These are phyloP conservation scores for Ganoderma meredithae DNA, from an alignment of 1,284 basidiomycete genomes.

Conservation along the genomic window DNA sequence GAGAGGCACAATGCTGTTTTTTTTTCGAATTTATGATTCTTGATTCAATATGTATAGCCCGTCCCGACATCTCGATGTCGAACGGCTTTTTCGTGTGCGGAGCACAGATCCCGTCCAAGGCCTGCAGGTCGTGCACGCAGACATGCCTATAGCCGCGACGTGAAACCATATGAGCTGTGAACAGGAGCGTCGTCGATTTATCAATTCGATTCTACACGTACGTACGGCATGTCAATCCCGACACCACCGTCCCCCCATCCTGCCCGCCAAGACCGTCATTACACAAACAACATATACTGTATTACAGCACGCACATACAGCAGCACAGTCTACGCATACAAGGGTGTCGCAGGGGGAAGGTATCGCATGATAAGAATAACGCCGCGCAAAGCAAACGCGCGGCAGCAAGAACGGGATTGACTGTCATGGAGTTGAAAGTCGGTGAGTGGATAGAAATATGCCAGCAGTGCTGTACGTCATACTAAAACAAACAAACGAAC, in stretches of 20 bases:
- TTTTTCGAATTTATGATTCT: not conserved
- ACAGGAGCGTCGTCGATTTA: not conserved
- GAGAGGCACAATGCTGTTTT: not conserved
- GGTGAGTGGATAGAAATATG: not conserved
- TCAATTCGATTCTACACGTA: slow-evolving; percentile 28
- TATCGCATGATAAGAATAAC: slow-evolving; percentile 18
- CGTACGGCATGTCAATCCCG: slow-evolving; percentile 26
- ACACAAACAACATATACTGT: slow-evolving; percentile 29
- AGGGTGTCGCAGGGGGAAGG: slow-evolving; percentile 13
- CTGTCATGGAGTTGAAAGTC: not conserved
- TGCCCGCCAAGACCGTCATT: slow-evolving; percentile 18
- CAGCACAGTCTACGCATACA: slow-evolving; percentile 18
- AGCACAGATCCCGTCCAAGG: not conserved
- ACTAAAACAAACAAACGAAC: slow-evolving; percentile 4
- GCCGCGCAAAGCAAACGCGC: slow-evolving; percentile 3
- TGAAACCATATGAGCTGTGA: not conserved
- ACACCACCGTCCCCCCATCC: not conserved
- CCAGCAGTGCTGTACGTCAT: slow-evolving; percentile 7
- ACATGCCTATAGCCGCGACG: too few species aligned
- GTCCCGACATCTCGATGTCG: too few species aligned
- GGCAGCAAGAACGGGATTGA: slow-evolving; percentile 7
- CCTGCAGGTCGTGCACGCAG: not conserved
- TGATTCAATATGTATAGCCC: too few species aligned
- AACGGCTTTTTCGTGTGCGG: not conserved
- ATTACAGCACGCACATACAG: slow-evolving; percentile 18